Base-by-base conservation (phyloP, 176 grass and related monocot species). In the Carex pumila region DNA sequence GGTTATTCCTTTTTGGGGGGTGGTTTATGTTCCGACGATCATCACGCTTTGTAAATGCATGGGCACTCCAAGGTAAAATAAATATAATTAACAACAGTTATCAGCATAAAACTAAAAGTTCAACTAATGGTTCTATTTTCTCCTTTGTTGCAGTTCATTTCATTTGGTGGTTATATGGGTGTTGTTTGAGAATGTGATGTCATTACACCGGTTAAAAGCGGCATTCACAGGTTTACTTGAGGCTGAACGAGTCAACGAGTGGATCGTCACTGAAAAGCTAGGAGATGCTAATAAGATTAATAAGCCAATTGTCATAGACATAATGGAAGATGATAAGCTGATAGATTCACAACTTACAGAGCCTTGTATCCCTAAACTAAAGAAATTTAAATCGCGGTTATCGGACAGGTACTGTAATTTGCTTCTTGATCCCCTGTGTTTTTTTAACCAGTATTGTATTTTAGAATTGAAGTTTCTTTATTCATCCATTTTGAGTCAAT, bases 161-260 rank as follows among this genome's bases (percentile, higher is more conserved):
- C 95, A 98, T 73, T 85, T 98, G 43, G 87, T 98, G 50, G 83
- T 94, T 10, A 85, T 98, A 39, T 98, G 95, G 92, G 83, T 98
- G 18, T 82, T 98, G 12, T 94, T 93, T 67, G 95, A 98, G 89
- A 98, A 98, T 87, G 95, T 93, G 32, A 98, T 98, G 92, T 93
- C 95, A 2, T 71, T 93, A 77, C 91, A 94, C 65, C 92, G 92
- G 58, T 79, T 93, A 80, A 94, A 87, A 66, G 95, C 92, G 0
- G 91, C 92, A 30, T 1, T 83, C 39, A 89, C 88, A 4, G 95
- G 95, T 61, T 65, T 98, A 61, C 80, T 98, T 3, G 95, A 94
- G 18, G 88, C 91, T 34, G 92, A 89, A 56, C 74, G 91, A 86
- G 95, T 98, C 76, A 95, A 98, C 76, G 92, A 98, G 76, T 98